Percentiles rank a stretch among this genome's conserved stretches.
These are phyloP conservation scores for Podospora conica DNA, from an alignment of 495 filamentous ascomycete genomes.

Conservation along the genomic window DNA sequence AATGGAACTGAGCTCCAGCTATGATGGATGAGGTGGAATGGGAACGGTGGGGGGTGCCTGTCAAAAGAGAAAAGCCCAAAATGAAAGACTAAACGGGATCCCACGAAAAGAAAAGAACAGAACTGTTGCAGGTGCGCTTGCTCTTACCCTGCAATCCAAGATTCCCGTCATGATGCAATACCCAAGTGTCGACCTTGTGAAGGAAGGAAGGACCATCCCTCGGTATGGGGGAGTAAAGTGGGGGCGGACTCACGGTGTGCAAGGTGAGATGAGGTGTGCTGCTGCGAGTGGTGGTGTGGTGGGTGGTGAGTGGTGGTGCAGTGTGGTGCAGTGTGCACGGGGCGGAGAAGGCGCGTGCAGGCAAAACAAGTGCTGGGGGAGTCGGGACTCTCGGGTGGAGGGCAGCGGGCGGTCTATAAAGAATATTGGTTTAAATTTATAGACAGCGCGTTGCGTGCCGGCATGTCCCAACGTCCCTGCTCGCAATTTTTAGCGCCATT, in stretches of 20 bases:
- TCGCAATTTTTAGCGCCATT: slow-evolving; percentile 31
- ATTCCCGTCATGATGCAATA: background rate
- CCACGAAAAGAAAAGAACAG: too few species aligned
- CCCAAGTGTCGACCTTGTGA: too few species aligned
- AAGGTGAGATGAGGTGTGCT: background rate
- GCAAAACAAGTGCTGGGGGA: slow-evolving; percentile 23
- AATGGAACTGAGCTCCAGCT: too few species aligned
- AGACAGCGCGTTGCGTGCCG: slow-evolving; percentile 29
- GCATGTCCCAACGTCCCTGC: slow-evolving; percentile 22
- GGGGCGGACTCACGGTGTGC: background rate
- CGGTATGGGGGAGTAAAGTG: background rate
- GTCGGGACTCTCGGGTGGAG: slow-evolving; percentile 30
- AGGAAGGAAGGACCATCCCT: background rate
- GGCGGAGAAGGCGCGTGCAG: slow-evolving; percentile 21
- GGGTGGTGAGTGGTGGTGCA: background rate
- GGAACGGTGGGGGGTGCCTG: too few species aligned
- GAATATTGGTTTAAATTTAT: slow-evolving; percentile 38
- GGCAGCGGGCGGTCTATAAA: slow-evolving; percentile 35
- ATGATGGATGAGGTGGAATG: too few species aligned
- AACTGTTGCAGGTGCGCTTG: background rate
- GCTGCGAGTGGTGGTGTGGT: background rate
- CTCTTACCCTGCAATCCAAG: background rate
- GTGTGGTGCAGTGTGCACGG: slow-evolving; percentile 4
- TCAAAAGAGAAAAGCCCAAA: too few species aligned
- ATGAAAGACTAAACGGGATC: too few species aligned